Evolutionary conservation across 441 rosid genomes (phyloP), one percentile per base, ranked within the genome.

Genomic region (Erodium chrysanthum): DNA sequence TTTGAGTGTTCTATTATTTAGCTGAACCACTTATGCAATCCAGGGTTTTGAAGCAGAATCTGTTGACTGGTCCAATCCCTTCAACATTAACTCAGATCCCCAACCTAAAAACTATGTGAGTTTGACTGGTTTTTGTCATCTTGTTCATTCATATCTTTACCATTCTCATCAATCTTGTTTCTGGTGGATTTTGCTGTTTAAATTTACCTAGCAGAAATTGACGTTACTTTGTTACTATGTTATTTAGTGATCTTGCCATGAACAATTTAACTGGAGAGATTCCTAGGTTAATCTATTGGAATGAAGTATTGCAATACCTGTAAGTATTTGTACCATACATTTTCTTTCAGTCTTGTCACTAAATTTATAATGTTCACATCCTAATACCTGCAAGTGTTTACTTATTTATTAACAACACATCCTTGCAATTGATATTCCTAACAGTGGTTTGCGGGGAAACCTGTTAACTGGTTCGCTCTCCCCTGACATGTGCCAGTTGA

Each of bases 291-390:
- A 84, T 92, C 10, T 92, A 90, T 61, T 92, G 98, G 98, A 92
- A 87, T 74, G 98, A 92, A 79, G 96, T 90, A 2, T 70, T 92
- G 68, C 98, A 92, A 74, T 92, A 86, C 68, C 95, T 94, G 99
- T 94, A 68, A 85, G 94, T 77, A 46, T 0, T 33, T 21, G 7
- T 33, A 21, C 2, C 14, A 14, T 0, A 14, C 17, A 46, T 46
- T 2, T 46, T 1, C 9, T 11, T 46, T 12, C 0, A 2, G 17
- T 1, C 1, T 46, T 46, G 0, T 46, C 15, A 11, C 0, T 11
- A 46, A 11, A 11, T 46, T 7, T 14, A 3, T n/a, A 2, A 46
- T 7, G 54, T 46, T 46, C 10, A n/a, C 6, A 7, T 46, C 54
- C 29, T 25, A 1, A 1, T n/a, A n/a, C n/a, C n/a, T n/a, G n/a